Conservation (phyloP, 768 basidiomycete genomes). For the Lentinula boryana region DNA sequence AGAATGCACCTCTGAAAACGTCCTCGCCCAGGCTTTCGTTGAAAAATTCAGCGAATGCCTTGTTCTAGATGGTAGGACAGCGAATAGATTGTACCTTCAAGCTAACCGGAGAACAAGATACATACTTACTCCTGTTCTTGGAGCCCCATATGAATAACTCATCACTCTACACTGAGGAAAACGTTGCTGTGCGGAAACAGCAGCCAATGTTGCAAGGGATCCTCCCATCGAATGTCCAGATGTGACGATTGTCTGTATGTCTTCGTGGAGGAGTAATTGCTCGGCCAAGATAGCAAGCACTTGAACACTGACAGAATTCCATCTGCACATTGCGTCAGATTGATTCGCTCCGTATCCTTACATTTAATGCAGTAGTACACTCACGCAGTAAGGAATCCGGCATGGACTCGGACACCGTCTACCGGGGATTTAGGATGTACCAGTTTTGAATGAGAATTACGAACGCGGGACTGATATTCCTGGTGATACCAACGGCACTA, state of each 20-base stretch:
- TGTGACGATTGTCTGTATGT: conserved; percentile 32
- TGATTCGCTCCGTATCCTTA: background rate
- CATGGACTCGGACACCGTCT: conserved; percentile 40
- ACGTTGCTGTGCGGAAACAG: conserved; percentile 35
- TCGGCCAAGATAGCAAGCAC: conserved; percentile 28
- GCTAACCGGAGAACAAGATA: background rate
- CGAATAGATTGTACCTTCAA: background rate
- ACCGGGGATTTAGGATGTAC: background rate
- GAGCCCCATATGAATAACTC: conserved; percentile 47
- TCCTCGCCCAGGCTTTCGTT: conserved; percentile 32
- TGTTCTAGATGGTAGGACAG: conserved; percentile 26
- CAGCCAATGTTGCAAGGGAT: conserved; percentile 41
- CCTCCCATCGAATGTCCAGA: conserved; percentile 54
- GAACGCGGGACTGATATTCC: conserved; percentile 37
- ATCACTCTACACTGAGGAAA: conserved; percentile 31
- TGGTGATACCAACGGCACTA: conserved; percentile 38
- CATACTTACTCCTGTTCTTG: conserved; percentile 36
- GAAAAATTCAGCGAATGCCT: conserved; percentile 37
- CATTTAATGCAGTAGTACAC: conserved; percentile 6
- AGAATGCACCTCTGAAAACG: conserved; percentile 34
- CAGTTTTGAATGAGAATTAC: conserved; percentile 1
- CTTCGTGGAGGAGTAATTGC: conserved; percentile 29
- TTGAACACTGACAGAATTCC: conserved; percentile 40
- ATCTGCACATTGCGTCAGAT: conserved; percentile 23
- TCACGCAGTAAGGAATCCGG: conserved; percentile 46